Conservation (phyloP, 2,329 filamentous ascomycete genomes). For the Ploettnerulaceae sp. region DNA sequence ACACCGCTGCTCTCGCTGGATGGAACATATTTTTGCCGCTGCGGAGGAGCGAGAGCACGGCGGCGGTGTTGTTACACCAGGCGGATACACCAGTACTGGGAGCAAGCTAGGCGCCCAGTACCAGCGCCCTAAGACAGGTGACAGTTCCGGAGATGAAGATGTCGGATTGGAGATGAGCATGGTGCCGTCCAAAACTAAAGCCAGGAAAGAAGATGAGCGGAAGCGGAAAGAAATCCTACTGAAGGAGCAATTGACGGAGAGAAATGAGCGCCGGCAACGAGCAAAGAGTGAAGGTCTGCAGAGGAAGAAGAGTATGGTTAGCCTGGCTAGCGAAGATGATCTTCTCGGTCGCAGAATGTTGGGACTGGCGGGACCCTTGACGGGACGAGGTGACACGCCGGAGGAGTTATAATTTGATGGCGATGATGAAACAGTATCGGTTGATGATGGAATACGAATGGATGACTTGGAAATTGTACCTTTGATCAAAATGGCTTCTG, state of each 20-base stretch:
- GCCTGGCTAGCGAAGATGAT: constrained; percentile 52
- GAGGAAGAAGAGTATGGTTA: constrained; percentile 44
- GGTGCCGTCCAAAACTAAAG: constrained; percentile 35
- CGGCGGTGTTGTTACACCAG: constrained; percentile 22
- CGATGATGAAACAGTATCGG: no score
- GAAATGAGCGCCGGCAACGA: constrained; percentile 15
- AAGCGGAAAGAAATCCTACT: constrained; percentile 36
- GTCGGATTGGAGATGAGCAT: constrained; percentile 75
- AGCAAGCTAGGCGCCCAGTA: constrained; percentile 16
- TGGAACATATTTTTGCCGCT: constrained; percentile 68
- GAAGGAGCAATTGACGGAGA: constrained; percentile 33
- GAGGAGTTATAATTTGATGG: constrained; percentile 18
- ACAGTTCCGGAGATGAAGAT: constrained; percentile 65
- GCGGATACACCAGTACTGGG: constrained; percentile 1
- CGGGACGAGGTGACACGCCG: constrained; percentile 35
- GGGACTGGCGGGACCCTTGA: constrained; percentile 47
- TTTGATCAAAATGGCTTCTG: no score
- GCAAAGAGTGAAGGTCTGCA: constrained; percentile 16
- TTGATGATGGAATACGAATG: no score
- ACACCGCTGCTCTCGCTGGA: constrained; percentile 73
- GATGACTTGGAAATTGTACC: no score
- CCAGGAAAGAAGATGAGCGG: constrained; percentile 42
- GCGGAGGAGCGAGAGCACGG: constrained; percentile 36
- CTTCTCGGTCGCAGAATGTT: constrained; percentile 51
- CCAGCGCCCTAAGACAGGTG: constrained; percentile 20